phyloP scores from a whole-genome alignment of 2,329 filamentous ascomycete species.

The Anthostomella pinea region DNA sequence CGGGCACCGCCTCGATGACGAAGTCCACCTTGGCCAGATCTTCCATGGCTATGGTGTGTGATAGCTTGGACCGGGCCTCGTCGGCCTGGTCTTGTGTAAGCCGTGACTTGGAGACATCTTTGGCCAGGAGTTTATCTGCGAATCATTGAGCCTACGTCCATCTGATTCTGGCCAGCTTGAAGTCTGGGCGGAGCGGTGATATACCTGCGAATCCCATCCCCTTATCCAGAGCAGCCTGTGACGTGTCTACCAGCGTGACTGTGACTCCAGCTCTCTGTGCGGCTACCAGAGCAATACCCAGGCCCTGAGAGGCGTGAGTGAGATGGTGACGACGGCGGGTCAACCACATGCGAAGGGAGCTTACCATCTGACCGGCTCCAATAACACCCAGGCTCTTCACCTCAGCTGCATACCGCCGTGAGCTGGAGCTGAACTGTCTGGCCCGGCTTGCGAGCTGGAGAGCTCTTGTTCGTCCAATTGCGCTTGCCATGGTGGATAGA shows the following conservation, averaged over 20 bases:
- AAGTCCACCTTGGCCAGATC: constrained; percentile 85
- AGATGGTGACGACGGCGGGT: constrained; percentile 20
- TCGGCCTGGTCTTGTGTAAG: constrained; percentile 81
- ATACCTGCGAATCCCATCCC: constrained; percentile 83
- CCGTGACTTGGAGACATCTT: constrained; percentile 85
- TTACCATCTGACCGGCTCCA: constrained; percentile 93
- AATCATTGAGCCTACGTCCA: constrained; percentile 11
- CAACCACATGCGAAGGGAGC: constrained; percentile 38
- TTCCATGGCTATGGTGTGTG: constrained; percentile 69
- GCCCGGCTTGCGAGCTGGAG: constrained; percentile 38
- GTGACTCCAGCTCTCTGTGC: constrained; percentile 79
- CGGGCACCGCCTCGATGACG: constrained; percentile 95
- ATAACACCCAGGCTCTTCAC: constrained; percentile 89
- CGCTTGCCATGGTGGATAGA: constrained; percentile 37
- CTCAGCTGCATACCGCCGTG: constrained; percentile 60
- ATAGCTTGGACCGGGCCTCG: constrained; percentile 66
- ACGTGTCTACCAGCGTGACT: constrained; percentile 82
- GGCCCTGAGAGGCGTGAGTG: constrained; percentile 56
- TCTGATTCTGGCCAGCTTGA: not conserved
- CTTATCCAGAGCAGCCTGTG: constrained; percentile 81
- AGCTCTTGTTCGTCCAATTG: constrained; percentile 38
- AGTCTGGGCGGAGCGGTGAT: constrained; percentile 21
- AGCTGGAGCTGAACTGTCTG: constrained; percentile 68
- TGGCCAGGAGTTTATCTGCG: constrained; percentile 84
- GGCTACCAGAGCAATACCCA: constrained; percentile 94